Evolutionary conservation across 768 basidiomycete species (phyloP), one percentile per base, ranked within the genome.

Genomic region (Tylopilus felleus): DNA sequence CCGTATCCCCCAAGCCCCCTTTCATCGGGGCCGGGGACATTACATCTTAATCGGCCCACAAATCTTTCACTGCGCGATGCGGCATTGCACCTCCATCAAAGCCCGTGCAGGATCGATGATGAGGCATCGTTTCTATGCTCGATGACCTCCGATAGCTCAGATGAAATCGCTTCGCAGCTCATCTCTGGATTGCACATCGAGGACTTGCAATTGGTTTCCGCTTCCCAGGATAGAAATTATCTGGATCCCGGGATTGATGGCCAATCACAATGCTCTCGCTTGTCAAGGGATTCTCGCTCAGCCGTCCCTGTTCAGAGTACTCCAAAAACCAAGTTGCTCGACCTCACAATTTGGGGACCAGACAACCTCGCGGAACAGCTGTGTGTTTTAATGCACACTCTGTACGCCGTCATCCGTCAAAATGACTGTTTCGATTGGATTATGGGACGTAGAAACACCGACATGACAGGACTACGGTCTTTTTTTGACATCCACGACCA

Each of bases 341-440:
- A 39, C 17, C 65, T 82, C 13, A 80, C 82, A 16, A 33, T 41
- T 59, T 75, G 88, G 54, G 84, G 89, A 60, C 77, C 90, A 2
- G 64, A 78, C 21, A 82, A 86, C 51, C 63, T 96, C 31, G 92
- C 92, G 0, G 83, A 92, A 40, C 92, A 95, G 61, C 74, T 96
- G 41, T 84, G 86, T n/a, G 71, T 94, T 42, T 74, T 84, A 56
- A 90, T 95, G 66, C 82, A 78, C 51, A 71, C 76, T 35, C 74
- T 85, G 7, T 96, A 93, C 68, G 70, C 75, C 55, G 83, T 82
- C 64, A 81, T 94, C 52, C 80, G 80, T 9, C 77, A 83, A 8
- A 81, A 81, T 39, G 91, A 95, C 62, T 96, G 89, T 67, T 74
- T 96, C 29, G 66, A 74, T 33, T 90, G 90, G 68, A 69, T 77